Percentiles rank a stretch among this genome's conserved stretches.
These are phyloP conservation scores for Salvia hispanica DNA, from an alignment of 257 asterid species.

Conservation along the genomic window DNA sequence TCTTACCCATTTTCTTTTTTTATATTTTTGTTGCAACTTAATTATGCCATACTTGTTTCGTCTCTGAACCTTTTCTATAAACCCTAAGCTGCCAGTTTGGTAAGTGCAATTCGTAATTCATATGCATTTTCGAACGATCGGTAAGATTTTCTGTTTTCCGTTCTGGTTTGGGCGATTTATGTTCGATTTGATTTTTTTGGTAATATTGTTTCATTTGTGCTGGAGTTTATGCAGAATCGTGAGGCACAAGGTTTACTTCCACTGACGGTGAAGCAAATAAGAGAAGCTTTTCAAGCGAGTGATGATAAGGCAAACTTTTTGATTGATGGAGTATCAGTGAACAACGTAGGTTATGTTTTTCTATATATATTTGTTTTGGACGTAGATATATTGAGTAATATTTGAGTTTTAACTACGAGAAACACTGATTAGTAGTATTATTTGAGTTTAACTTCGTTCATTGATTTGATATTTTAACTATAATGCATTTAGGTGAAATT, in stretches of 20 bases:
- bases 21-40: not conserved
- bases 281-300: conserved; percentile 61
- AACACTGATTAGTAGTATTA: not conserved
- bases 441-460: not conserved
- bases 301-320: conserved; percentile 68
- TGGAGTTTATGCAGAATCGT: conserved; percentile 59
- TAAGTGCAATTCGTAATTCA: not conserved
- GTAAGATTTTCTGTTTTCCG: not conserved
- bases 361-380: not conserved
- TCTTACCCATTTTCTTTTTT: not conserved
- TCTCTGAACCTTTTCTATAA: conserved; percentile 12
- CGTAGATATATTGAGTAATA: not conserved
- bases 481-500: conserved; percentile 60
- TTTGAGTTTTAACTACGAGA: not conserved
- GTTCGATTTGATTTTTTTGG: not conserved
- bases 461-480: conserved; percentile 13
- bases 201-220: conserved; percentile 7
- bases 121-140: not conserved
- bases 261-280: conserved; percentile 83
- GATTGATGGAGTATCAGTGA: conserved; percentile 72
- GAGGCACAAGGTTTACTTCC: conserved; percentile 79
- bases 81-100: conserved; percentile 37
- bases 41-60: not conserved
- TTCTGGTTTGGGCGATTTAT: conserved; percentile 14
- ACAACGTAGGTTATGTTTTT: conserved; percentile 49